Evolutionary conservation across 192 early-diverging fungal species (phyloP).

Genomic region (Thoreauomyces humboldtii): DNA sequence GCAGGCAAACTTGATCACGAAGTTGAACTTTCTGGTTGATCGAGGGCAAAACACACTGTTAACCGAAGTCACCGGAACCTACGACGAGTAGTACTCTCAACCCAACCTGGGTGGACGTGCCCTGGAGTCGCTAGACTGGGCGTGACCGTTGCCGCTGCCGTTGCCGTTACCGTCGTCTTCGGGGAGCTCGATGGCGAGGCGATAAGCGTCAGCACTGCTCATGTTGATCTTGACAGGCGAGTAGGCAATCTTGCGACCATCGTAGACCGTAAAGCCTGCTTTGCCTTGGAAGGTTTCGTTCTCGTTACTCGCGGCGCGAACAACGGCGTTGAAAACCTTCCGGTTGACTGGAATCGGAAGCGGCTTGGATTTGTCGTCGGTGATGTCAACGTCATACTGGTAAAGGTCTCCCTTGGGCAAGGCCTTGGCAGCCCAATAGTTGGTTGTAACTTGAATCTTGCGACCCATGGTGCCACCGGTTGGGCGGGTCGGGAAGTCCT

Average conservation of each 20-base stretch:
- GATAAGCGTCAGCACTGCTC: conserved; percentile 5
- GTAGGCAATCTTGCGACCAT: conserved; percentile 30
- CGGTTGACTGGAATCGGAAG: conserved; percentile 19
- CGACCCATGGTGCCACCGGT: conserved; percentile 25
- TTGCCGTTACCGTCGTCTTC: conserved; percentile 18
- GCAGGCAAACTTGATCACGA: conserved; percentile 23
- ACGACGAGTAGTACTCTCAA: too few relatives aligned
- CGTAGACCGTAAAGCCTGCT: conserved; percentile 9
- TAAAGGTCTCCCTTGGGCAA: conserved; percentile 19
- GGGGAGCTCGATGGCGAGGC: background rate
- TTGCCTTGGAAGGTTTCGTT: background rate
- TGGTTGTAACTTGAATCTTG: conserved; percentile 20
- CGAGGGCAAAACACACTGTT: too few relatives aligned
- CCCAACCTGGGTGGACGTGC: too few relatives aligned
- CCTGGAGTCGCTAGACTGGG: too few relatives aligned
- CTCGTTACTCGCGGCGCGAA: background rate
- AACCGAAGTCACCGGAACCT: too few relatives aligned
- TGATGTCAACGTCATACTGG: conserved; percentile 36
- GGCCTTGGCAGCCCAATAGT: conserved; percentile 21
- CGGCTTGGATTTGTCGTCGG: background rate
- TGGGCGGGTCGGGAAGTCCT: conserved; percentile 33
- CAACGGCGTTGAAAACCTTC: conserved; percentile 9
- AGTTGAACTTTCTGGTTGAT: conserved; percentile 21
- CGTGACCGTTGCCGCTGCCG: background rate
- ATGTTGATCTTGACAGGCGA: conserved; percentile 19